Percentiles rank a stretch among this genome's conserved stretches.
Conservation (phyloP, 1,284 basidiomycete species). For the Ceratobasidium sp. region DNA sequence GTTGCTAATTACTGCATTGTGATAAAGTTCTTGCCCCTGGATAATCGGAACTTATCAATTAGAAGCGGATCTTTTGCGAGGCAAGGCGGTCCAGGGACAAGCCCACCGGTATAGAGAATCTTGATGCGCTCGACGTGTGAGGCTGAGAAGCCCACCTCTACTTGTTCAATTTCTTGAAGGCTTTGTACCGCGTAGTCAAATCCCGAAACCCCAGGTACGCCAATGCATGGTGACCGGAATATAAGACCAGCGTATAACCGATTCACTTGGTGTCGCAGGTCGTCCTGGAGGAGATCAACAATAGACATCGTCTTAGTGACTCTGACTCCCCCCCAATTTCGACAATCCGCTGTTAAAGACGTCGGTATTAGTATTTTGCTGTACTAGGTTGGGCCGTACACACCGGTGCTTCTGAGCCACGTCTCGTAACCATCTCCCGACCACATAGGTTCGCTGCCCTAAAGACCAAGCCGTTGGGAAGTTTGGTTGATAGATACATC, state of each 20-base stretch:
- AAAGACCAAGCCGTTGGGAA: not conserved
- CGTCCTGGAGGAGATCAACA: not conserved
- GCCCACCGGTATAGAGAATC: not conserved
- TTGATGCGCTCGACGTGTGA: not conserved
- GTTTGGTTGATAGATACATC: not conserved
- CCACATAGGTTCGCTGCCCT: not conserved
- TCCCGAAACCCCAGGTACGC: not conserved
- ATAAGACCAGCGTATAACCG: not conserved
- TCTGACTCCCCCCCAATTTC: not conserved
- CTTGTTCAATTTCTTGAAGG: not conserved
- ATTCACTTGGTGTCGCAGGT: not conserved
- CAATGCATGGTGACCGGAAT: not conserved
- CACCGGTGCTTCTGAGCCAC: not conserved
- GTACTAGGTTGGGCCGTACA: not conserved
- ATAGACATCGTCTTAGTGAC: not conserved
- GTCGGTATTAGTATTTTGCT: not conserved
- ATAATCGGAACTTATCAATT: not conserved
- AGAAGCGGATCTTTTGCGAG: not conserved
- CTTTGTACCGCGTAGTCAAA: not conserved
- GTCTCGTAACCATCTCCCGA: not conserved
- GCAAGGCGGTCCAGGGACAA: not conserved
- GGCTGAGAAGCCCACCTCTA: not conserved
- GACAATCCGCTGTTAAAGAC: not conserved
- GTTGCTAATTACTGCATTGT: no score
- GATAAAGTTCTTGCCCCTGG: not conserved